phyloP scores from a whole-genome alignment of 306 rosid species.

The Vigna trinervia region DNA sequence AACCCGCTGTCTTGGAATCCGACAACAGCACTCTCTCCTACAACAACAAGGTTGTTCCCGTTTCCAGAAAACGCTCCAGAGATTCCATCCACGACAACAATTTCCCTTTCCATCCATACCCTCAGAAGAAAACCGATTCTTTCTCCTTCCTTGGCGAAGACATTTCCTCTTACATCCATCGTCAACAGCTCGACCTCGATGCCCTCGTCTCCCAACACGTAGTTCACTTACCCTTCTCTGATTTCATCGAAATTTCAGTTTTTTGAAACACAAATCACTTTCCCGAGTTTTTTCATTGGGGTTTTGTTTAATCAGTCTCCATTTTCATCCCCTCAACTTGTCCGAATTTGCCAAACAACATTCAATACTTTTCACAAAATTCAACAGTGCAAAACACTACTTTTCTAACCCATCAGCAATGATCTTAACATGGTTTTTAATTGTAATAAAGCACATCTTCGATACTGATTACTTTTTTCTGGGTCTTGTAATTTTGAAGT shows the following conservation, averaged over 20 bases:
- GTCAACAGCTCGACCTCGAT: conserved; percentile 68
- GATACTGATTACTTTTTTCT: no score
- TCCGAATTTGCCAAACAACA: no score
- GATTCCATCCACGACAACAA: conserved; percentile 43
- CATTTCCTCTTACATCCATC: conserved; percentile 62
- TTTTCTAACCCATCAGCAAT: no score
- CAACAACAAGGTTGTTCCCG: conserved; percentile 29
- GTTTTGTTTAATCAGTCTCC: no score
- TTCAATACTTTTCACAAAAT: no score
- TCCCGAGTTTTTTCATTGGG: no score
- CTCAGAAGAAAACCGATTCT: conserved; percentile 41
- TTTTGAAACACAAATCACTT: not conserved
- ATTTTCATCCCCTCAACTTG: no score
- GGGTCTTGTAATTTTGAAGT: no score
- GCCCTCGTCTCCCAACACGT: conserved; percentile 62
- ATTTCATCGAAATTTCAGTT: not conserved
- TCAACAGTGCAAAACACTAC: no score
- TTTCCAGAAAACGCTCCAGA: conserved; percentile 68
- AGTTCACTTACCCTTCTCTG: not conserved
- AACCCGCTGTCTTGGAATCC: conserved; percentile 55
- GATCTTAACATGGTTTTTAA: no score
- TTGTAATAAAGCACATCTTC: no score
- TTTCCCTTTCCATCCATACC: conserved; percentile 33
- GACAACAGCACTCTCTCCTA: conserved; percentile 73
- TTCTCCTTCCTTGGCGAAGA: conserved; percentile 78